These are phyloP conservation scores for Voacanga thouarsii DNA, from an alignment of 257 asterid genomes.

Conservation along the genomic window DNA sequence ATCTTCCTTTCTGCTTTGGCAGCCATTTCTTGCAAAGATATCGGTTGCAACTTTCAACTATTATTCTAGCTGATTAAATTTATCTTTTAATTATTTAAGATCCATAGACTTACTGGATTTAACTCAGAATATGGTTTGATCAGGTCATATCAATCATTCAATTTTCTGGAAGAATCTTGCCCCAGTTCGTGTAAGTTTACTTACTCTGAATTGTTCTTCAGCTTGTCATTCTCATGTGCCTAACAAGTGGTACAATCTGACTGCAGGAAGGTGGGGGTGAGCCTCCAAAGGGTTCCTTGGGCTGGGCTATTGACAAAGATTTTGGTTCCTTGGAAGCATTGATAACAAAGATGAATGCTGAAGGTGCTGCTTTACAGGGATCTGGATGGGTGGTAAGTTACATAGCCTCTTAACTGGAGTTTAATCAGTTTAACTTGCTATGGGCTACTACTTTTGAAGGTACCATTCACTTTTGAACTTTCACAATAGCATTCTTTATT, in stretches of 20 bases:
- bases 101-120: not conserved
- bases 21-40: not conserved
- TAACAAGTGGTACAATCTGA: slow-evolving; percentile 8
- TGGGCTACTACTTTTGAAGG: slow-evolving; percentile 3
- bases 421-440: not conserved
- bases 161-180: slow-evolving; percentile 95
- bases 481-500: slow-evolving; percentile 6
- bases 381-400: slow-evolving; percentile 86
- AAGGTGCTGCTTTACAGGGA: slow-evolving; percentile 85
- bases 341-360: slow-evolving; percentile 64
- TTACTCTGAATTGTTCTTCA: slow-evolving; percentile 3
- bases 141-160: slow-evolving; percentile 91
- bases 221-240: not conserved
- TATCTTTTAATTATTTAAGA: not conserved
- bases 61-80: not conserved
- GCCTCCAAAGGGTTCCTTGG: slow-evolving; percentile 67
- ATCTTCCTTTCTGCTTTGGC: not conserved
- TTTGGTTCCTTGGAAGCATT: slow-evolving; percentile 70
- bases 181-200: slow-evolving; percentile 56
- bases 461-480: not conserved
- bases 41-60: slow-evolving; percentile 1
- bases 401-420: slow-evolving; percentile 1
- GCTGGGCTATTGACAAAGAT: slow-evolving; percentile 55
- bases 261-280: slow-evolving; percentile 84
- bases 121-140: slow-evolving; percentile 13